These are phyloP conservation scores for Metschnikowia matae DNA, from an alignment of 805 yeast species.

Conservation along the genomic window DNA sequence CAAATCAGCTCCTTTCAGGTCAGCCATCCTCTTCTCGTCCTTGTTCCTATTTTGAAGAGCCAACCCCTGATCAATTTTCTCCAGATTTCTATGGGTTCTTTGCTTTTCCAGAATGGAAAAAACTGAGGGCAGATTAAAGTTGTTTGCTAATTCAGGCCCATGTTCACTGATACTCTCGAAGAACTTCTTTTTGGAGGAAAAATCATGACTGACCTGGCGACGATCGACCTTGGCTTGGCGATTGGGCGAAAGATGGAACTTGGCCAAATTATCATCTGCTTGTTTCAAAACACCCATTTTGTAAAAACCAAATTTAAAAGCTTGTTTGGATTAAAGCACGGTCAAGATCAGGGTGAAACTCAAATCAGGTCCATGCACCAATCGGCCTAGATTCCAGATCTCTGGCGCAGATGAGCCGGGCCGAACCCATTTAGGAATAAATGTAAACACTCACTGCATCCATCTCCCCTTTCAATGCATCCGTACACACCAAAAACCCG, in stretches of 20 bases:
- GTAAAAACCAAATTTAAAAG: background rate
- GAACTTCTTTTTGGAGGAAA: slow-evolving; percentile 1
- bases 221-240: background rate
- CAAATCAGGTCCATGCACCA: too few relatives aligned
- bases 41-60: too few relatives aligned
- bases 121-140: slow-evolving; percentile 1
- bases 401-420: slow-evolving; percentile 1
- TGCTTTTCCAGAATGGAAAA: background rate
- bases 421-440: background rate
- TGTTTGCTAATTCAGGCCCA: background rate
- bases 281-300: slow-evolving; percentile 1
- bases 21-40: too few relatives aligned
- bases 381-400: background rate
- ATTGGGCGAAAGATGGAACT: slow-evolving; percentile 7
- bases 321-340: too few relatives aligned
- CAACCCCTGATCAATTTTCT: background rate
- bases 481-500: background rate
- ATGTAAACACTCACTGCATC: background rate
- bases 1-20: too few relatives aligned
- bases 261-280: slow-evolving; percentile 6
- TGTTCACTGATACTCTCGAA: background rate
- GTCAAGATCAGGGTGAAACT: too few relatives aligned
- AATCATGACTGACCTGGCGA: slow-evolving; percentile 4
- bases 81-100: too few relatives aligned
- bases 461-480: background rate